phyloP scores from a whole-genome alignment of 805 yeast species.

The Myxozyma mucilagina region DNA sequence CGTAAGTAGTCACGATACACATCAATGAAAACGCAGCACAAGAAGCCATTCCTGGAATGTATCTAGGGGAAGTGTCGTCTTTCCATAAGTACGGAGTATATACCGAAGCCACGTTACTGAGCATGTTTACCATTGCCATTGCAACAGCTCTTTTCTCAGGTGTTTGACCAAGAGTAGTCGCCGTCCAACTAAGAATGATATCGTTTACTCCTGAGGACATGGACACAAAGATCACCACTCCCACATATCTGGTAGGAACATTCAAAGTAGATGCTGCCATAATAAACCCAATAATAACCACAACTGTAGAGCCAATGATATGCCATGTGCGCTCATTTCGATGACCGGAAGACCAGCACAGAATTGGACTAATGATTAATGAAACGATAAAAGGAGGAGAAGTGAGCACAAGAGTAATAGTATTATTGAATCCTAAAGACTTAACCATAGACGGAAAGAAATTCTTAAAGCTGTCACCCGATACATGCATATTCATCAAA shows the following conservation, averaged over 20 bases:
- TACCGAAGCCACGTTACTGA: constrained; percentile 20
- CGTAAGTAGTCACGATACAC: constrained; percentile 5
- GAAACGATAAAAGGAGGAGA: constrained; percentile 61
- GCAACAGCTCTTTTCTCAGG: constrained; percentile 47
- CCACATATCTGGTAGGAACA: constrained; percentile 19
- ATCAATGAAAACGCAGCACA: constrained; percentile 12
- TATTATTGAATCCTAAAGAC: constrained; percentile 51
- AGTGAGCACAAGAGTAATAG: constrained; percentile 54
- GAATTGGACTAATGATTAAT: constrained; percentile 45
- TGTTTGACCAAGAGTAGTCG: constrained; percentile 48
- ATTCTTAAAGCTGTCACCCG: constrained; percentile 44
- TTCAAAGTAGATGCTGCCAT: constrained; percentile 9
- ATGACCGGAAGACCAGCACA: constrained; percentile 38
- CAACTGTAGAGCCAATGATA: constrained; percentile 2
- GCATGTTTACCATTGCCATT: constrained; percentile 42
- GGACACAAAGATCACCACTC: constrained; percentile 20
- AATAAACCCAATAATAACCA: constrained; percentile 10
- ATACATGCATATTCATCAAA: constrained; percentile 18
- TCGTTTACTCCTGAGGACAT: constrained; percentile 28
- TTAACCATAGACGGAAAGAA: constrained; percentile 60
- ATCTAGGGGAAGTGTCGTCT: constrained; percentile 5
- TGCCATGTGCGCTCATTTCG: constrained; percentile 29
- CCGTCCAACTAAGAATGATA: constrained; percentile 22
- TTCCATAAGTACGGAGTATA: constrained; percentile 24
- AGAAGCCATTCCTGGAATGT: constrained; percentile 11